Evolutionary conservation across 352 stramenopile species (phyloP).

Genomic region (Phytophthora rubi): DNA sequence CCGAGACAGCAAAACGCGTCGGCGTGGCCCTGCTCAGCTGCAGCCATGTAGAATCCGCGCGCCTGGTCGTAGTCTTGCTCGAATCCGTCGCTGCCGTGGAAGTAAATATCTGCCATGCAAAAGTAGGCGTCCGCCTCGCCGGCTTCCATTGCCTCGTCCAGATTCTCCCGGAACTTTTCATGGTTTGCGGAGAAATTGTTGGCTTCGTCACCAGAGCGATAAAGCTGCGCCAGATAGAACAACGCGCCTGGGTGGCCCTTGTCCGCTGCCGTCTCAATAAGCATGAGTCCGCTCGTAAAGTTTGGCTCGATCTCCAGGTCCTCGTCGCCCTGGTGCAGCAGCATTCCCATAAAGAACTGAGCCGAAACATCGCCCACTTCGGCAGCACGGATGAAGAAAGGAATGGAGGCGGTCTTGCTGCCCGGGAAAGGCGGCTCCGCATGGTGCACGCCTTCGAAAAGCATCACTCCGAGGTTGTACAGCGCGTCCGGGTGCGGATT

Average conservation of each 20-base stretch:
- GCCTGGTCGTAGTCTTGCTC: constrained; percentile 74
- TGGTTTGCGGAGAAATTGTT: constrained; percentile 53
- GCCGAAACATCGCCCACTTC: constrained; percentile 80
- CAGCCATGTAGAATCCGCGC: constrained; percentile 69
- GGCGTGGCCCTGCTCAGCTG: constrained; percentile 68
- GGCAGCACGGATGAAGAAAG: constrained; percentile 81
- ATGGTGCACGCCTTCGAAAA: constrained; percentile 78
- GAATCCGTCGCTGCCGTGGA: constrained; percentile 82
- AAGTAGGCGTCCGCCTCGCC: constrained; percentile 80
- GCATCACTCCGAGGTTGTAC: constrained; percentile 85
- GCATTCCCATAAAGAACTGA: constrained; percentile 88
- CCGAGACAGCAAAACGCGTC: constrained; percentile 86
- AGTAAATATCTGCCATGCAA: constrained; percentile 90
- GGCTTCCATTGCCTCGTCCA: constrained; percentile 67
- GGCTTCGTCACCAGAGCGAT: constrained; percentile 75
- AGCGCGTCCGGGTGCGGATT: constrained; percentile 80
- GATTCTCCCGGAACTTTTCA: constrained; percentile 65
- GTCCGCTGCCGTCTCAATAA: constrained; percentile 77
- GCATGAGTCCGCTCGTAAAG: constrained; percentile 68
- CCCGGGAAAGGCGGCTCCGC: constrained; percentile 66
- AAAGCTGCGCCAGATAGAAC: constrained; percentile 89
- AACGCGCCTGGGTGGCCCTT: constrained; percentile 75
- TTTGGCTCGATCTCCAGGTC: constrained; percentile 72
- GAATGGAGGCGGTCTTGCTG: constrained; percentile 67
- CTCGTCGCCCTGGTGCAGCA: constrained; percentile 79